phyloP scores from a whole-genome alignment of 1,284 basidiomycete species.

The Rhodotorula glutinis region DNA sequence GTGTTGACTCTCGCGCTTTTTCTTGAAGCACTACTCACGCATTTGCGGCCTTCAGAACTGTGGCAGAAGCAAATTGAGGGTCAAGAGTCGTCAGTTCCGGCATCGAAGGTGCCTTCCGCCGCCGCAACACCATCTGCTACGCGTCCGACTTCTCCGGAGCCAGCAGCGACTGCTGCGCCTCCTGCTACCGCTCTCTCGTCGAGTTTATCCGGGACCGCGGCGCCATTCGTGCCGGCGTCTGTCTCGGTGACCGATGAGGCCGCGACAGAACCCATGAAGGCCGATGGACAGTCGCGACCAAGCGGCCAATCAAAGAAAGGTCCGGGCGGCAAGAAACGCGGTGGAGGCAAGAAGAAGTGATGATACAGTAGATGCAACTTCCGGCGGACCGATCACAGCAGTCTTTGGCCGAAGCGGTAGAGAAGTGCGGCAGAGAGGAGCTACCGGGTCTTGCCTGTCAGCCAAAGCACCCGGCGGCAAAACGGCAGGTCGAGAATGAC shows the following conservation, averaged over 20 bases:
- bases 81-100: not conserved
- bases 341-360: not conserved
- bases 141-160: not conserved
- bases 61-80: conserved; percentile 43
- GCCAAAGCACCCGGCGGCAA: not conserved
- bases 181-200: not conserved
- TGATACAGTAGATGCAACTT: too few relatives aligned
- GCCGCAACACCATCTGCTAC: not conserved
- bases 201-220: not conserved
- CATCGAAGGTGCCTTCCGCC: not conserved
- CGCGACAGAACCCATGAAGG: not conserved
- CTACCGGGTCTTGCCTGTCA: not conserved
- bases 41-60: conserved; percentile 19
- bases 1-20: not conserved
- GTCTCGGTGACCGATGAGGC: not conserved
- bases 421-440: conserved; percentile 5
- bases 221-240: not conserved
- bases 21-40: not conserved
- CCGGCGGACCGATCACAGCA: too few relatives aligned
- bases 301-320: not conserved
- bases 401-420: conserved; percentile 15
- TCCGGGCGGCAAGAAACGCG: conserved; percentile 4
- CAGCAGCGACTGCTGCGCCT: not conserved
- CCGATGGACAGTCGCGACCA: too few relatives aligned
- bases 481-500: too few relatives aligned